phyloP scores from a whole-genome alignment of 1,284 basidiomycete genomes.

The Boletus holoroseus region DNA sequence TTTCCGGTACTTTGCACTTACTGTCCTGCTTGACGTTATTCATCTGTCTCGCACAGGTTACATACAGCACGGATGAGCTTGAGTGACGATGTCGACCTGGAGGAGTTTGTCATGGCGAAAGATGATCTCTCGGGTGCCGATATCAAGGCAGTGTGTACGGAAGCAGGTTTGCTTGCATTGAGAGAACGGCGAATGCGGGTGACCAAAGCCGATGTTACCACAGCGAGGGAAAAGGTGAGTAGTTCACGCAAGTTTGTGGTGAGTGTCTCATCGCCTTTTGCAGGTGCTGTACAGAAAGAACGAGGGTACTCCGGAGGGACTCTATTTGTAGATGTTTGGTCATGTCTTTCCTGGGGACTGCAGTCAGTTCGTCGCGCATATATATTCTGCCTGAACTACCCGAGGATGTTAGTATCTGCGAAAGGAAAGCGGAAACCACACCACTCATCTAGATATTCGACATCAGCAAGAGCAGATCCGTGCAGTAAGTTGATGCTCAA shows the following conservation, averaged over 20 bases:
- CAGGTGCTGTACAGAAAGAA: constrained; percentile 89
- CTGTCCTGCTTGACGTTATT: not conserved
- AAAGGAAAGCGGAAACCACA: not conserved
- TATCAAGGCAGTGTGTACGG: constrained; percentile 97
- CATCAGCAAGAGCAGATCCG: not conserved
- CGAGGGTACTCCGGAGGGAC: constrained; percentile 84
- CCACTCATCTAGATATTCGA: not conserved
- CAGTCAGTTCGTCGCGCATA: constrained; percentile 1
- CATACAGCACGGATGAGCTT: constrained; percentile 97
- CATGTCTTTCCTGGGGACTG: constrained; percentile 5
- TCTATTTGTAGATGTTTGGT: constrained; percentile 54
- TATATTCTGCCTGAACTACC: not conserved
- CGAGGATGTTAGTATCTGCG: not conserved
- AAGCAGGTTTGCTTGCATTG: constrained; percentile 91
- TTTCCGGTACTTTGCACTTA: constrained; percentile 62
- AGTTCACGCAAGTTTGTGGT: constrained; percentile 7
- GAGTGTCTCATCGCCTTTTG: constrained; percentile 14
- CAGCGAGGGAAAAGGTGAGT: constrained; percentile 82
- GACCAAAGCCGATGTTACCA: constrained; percentile 85
- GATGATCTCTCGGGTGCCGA: constrained; percentile 97
- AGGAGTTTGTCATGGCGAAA: constrained; percentile 94
- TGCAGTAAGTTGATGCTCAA: not conserved
- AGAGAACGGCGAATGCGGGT: constrained; percentile 96
- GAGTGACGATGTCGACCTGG: constrained; percentile 87
- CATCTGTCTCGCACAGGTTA: constrained; percentile 45